Evolutionary conservation across 768 basidiomycete species (phyloP), one percentile per base, ranked within the genome.

Genomic region (Phaffia australis): DNA sequence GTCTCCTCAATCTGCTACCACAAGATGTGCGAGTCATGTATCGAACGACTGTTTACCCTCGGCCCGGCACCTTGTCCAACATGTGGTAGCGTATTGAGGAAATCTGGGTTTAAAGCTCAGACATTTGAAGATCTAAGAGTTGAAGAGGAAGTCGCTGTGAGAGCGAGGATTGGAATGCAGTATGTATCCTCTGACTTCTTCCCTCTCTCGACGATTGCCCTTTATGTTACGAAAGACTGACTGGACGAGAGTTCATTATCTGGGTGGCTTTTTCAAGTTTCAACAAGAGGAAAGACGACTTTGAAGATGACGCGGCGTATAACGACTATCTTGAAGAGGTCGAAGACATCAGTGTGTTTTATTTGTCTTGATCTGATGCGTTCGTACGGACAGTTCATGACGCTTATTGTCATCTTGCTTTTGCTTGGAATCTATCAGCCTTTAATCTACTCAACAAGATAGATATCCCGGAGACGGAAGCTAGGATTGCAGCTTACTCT

Each of bases 11-110:
- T 70, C 19, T 99, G 95, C 76, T 99, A 95, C 77, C 95, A 99
- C 78, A 95, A 95, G 82, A 94, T 98, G 95, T 98, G 95, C 79
- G 94, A 98, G 79, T 90, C 89, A 0, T 99, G 95, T 76, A 95
- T 99, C 72, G 95, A 98, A 76, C 84, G 93, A 9, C 76, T 97
- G 50, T 99, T 94, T 77, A 94, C 92, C 0, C 83, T 97, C 4
- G 93, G 94, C 1, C 93, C 95, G 1, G 92, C 91, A 2, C 90
- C 90, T 3, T 98, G 95, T 80, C 95, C 95, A 21, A 85, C 91
- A 65, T 99, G 95, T 76, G 84, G 82, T 62, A 88, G 85, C 72
- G 83, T 87, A 21, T 81, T 97, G 60, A 79, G 95, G 23, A 98
- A 97, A 74, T 82, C 91, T 29, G 89, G 89, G n/a, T 99, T 98